These are phyloP conservation scores for Pseudogymnoascus sp. DNA, from an alignment of 2,329 filamentous ascomycete genomes.

Conservation along the genomic window DNA sequence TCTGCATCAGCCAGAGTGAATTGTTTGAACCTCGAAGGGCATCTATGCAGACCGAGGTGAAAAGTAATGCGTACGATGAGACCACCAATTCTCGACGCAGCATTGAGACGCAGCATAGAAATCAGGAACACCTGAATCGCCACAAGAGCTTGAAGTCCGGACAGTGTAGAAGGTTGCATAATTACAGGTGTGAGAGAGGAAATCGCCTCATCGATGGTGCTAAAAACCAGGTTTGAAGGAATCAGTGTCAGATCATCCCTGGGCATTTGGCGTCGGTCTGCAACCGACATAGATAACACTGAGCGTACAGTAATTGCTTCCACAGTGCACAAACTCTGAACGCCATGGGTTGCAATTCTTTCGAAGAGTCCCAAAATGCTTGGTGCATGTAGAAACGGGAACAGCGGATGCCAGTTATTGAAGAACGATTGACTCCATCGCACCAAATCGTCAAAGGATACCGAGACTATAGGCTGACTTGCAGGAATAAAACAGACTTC, in stretches of 20 bases:
- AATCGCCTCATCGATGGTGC: slow-evolving; percentile 44
- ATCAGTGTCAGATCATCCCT: slow-evolving; percentile 26
- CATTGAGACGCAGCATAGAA: slow-evolving; percentile 50
- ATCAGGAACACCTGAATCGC: slow-evolving; percentile 49
- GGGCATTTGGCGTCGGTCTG: slow-evolving; percentile 43
- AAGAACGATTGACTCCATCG: slow-evolving; percentile 49
- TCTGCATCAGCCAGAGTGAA: slow-evolving; percentile 43
- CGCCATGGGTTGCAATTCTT: slow-evolving; percentile 32
- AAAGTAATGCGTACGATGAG: slow-evolving; percentile 50
- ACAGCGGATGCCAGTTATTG: slow-evolving; percentile 51
- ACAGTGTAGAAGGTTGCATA: slow-evolving; percentile 41
- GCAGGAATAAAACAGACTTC: slow-evolving; percentile 27
- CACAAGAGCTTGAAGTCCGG: slow-evolving; percentile 45
- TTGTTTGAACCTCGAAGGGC: slow-evolving; percentile 46
- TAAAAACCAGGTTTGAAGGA: slow-evolving; percentile 41
- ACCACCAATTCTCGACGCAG: slow-evolving; percentile 50
- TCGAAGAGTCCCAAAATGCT: slow-evolving; percentile 44
- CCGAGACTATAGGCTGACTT: slow-evolving; percentile 4
- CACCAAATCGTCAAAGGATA: slow-evolving; percentile 44
- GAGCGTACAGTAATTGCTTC: slow-evolving; percentile 42
- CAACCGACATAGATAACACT: slow-evolving; percentile 47
- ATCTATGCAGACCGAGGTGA: slow-evolving; percentile 53
- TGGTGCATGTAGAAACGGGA: slow-evolving; percentile 51
- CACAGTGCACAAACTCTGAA: slow-evolving; percentile 28
- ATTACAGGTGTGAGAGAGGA: slow-evolving; percentile 43